These are phyloP conservation scores for Pyrenochaeta sp. DNA, from an alignment of 2,329 filamentous ascomycete genomes.

Conservation along the genomic window DNA sequence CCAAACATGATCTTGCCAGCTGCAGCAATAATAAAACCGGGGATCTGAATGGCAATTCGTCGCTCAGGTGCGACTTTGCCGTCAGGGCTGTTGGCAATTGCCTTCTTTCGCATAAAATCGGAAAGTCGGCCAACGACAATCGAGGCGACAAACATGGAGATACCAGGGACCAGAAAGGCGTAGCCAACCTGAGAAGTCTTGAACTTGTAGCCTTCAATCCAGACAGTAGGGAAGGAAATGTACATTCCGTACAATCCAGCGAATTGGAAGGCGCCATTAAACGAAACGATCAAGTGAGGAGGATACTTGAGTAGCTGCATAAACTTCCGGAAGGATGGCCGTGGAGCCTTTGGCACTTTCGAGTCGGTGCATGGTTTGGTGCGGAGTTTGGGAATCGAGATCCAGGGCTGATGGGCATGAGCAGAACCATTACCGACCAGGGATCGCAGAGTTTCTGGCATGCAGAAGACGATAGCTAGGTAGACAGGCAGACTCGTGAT, in stretches of 20 bases:
- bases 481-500: conserved; percentile 34
- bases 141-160: conserved; percentile 46
- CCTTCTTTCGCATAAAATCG: conserved; percentile 45
- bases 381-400: conserved; percentile 33
- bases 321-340: conserved; percentile 30
- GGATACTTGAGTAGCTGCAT: conserved; percentile 35
- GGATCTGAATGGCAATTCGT: conserved; percentile 51
- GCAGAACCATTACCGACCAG: conserved; percentile 54
- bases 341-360: conserved; percentile 30
- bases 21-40: conserved; percentile 49
- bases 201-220: conserved; percentile 44
- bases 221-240: conserved; percentile 32
- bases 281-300: conserved; percentile 39
- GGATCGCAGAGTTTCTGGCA: conserved; percentile 57
- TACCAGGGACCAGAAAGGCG: conserved; percentile 46
- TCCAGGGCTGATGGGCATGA: conserved; percentile 32
- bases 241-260: conserved; percentile 37
- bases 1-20: conserved; percentile 52
- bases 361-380: conserved; percentile 26
- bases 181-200: conserved; percentile 45
- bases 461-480: conserved; percentile 45
- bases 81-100: conserved; percentile 27
- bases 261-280: conserved; percentile 38
- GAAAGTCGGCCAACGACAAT: conserved; percentile 49
- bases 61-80: conserved; percentile 47